Base-by-base conservation (phyloP, 2,329 filamentous ascomycete genomes). In the Botrytis deweyae region DNA sequence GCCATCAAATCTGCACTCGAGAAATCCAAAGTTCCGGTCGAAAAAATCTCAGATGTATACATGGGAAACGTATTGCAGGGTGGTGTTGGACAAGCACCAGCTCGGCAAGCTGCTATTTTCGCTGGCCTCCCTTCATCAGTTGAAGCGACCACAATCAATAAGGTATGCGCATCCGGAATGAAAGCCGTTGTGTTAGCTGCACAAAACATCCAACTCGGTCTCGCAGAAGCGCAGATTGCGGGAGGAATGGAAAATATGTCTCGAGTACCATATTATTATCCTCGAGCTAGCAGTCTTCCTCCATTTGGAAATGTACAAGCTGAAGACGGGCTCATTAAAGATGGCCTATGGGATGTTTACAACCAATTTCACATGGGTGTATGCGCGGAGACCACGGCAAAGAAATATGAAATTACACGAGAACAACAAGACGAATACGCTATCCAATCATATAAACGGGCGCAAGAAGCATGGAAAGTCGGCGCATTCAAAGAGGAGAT, bases 191-290 rank as follows among this genome's bases (percentile, higher is more conserved):
- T 89, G 36, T 88, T 98, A 63, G 96, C 95, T 1, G 95, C 95
- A 1, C 94, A 97, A 81, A 96, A 97, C 81, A 97, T 98, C 79
- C 93, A 98, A 83, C 88, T 99, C 18, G 95, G 96, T 8, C 87
- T 97, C 16, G 89, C 94, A 25, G 93, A 97, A 80, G 95, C 93
- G 0, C 93, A 97, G 82, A 87, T 98, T 12, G 96, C 96, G 1
- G 96, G 96, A 76, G 96, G 96, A 72, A 98, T 99, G 93, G 96
- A 99, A 85, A 98, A 93, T 84, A 99, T 99, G 96, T 93, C 93
- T 9, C 89, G 92, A 58, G 94, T 97, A 7, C 96, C 96, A 4
- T 97, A 97, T 84, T 98, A 98, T 81, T 85, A 97, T 44, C 90
- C 92, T 12, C 90, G 96, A 46, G 90, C 94, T n/a, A 93, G 90